Evolutionary conservation across 176 grass and related monocot species (phyloP).

Genomic region (Tillandsia fasciculata): DNA sequence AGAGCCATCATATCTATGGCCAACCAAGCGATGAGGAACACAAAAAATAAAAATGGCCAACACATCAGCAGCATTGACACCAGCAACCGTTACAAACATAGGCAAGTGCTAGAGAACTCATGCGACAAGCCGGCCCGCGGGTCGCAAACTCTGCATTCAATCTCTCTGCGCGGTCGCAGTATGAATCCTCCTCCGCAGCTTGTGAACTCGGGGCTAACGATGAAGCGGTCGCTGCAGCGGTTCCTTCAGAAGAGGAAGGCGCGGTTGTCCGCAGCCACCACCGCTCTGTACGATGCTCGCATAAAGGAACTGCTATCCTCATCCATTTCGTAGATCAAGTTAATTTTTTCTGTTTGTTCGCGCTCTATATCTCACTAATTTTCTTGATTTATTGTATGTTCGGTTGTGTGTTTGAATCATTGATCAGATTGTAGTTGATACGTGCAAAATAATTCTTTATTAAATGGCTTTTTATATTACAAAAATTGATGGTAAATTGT

Average conservation of each 20-base stretch:
- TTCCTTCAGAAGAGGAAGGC: conserved; percentile 35
- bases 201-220: conserved; percentile 10
- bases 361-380: too few relatives aligned
- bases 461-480: too few relatives aligned
- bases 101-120: neutral
- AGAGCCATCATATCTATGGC: conserved; percentile 28
- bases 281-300: neutral
- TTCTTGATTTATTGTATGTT: too few relatives aligned
- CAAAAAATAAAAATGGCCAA: neutral
- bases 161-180: neutral
- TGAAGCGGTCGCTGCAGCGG: conserved; percentile 31
- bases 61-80: neutral
- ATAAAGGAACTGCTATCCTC: neutral
- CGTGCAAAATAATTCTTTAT: too few relatives aligned
- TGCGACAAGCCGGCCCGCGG: neutral
- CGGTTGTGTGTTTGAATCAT: too few relatives aligned
- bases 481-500: too few relatives aligned
- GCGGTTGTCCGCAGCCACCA: neutral
- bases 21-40: conserved; percentile 8
- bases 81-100: neutral
- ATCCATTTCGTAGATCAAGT: neutral
- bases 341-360: neutral
- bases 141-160: neutral
- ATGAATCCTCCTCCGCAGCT: neutral
- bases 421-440: too few relatives aligned